phyloP scores from a whole-genome alignment of 805 yeast genomes.

The Candida morakotiae region DNA sequence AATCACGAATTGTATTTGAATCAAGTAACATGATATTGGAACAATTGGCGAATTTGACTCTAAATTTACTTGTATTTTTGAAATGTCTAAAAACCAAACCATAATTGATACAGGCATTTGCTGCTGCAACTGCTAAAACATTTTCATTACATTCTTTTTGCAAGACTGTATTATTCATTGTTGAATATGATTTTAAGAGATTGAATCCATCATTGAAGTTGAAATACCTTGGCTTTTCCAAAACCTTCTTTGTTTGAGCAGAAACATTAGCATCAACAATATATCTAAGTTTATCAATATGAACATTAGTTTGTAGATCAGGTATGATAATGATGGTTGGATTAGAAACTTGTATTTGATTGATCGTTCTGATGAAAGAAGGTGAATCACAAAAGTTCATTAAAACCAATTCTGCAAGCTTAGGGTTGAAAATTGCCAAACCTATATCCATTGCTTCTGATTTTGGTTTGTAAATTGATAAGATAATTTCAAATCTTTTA shows the following conservation, averaged over 20 bases:
- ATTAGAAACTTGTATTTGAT: conserved; percentile 6
- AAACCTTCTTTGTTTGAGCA: background rate
- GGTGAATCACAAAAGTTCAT: conserved; percentile 8
- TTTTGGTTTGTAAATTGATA: conserved; percentile 7
- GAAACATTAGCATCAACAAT: conserved; percentile 4
- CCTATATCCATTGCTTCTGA: conserved; percentile 7
- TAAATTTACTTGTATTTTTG: conserved; percentile 14
- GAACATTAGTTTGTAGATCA: conserved; percentile 2
- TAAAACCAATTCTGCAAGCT: conserved; percentile 3
- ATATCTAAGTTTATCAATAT: conserved; percentile 7
- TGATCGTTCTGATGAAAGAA: conserved; percentile 8
- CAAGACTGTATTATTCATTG: background rate
- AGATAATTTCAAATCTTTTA: conserved; percentile 1
- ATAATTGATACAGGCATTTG: conserved; percentile 8
- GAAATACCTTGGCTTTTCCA: conserved; percentile 3
- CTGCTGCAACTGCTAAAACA: conserved; percentile 8
- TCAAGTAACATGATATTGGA: conserved; percentile 44
- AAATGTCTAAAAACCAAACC: background rate
- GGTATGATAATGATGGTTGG: conserved; percentile 7
- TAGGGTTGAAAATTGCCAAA: conserved; percentile 2
- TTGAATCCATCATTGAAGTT: conserved; percentile 6
- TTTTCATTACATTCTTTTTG: conserved; percentile 5
- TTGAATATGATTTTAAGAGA: background rate
- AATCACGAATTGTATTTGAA: conserved; percentile 27
- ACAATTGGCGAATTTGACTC: conserved; percentile 33